Base-by-base conservation (phyloP, 495 filamentous ascomycete species). In the Hyaloscypha bicolor region DNA sequence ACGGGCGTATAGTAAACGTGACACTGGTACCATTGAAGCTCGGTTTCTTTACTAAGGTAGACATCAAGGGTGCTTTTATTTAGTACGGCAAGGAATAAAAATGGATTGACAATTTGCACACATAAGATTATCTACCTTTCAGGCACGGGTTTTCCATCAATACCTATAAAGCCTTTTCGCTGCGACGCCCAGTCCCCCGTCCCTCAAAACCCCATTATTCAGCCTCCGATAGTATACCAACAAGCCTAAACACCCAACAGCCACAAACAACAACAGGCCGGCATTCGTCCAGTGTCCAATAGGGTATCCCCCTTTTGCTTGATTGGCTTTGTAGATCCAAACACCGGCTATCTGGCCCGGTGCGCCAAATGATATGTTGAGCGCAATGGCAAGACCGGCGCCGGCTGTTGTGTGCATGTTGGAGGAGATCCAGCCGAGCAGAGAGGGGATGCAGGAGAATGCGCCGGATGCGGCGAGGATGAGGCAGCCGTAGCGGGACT, bases 271-370 rank as follows among this genome's bases (percentile, higher is more conserved):
- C 25, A 84, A 63, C 59, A 84, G 72, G 2, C 69, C 80, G 1
- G 79, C 79, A 65, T 85, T 84, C 9, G 76, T 77, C 80, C 80
- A 85, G 61, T 86, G 88, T 1, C 89, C 90, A 0, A 89, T 92
- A 3, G 89, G 89, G 76, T 88, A 92, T 0, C 89, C 89, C 5
- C 55, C 73, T 39, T 77, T 75, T 16, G 78, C 82, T 72, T 92
- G 89, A 52, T 87, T 76, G 0, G 81, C 77, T 69, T 88, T 89
- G 75, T 91, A 92, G 52, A 91, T 90, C 85, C 88, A 92, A 6
- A 91, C 88, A 0, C 88, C 88, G 0, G 86, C 85, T 30, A 91
- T 90, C 73, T 91, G 88, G 5, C 89, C 89, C 0, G 87, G 84
- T 0, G 86, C 87, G 0, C 89, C 89, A 39, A 90, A 79, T 0